Evolutionary conservation across 352 stramenopile species (phyloP).

Genomic region (Phytophthora pistaciae): DNA sequence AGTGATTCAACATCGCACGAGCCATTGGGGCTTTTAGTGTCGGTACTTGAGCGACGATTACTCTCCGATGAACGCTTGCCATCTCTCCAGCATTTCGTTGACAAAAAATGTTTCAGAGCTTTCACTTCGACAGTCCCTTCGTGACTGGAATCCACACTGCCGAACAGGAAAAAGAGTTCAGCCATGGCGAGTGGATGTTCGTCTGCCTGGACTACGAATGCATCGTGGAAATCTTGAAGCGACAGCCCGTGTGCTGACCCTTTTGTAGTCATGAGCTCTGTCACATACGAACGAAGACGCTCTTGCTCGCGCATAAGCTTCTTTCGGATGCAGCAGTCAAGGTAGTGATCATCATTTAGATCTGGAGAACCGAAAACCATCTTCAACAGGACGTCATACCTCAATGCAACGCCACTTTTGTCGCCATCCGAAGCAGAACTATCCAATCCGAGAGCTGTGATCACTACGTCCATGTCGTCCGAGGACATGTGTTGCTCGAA

Average conservation of each 20-base stretch:
- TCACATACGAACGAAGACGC: slow-evolving; percentile 17
- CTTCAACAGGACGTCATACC: slow-evolving; percentile 67
- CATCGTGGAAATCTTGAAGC: slow-evolving; percentile 26
- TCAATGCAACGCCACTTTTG: slow-evolving; percentile 11
- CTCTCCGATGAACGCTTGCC: background rate
- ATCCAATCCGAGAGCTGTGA: slow-evolving; percentile 20
- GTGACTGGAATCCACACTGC: slow-evolving; percentile 26
- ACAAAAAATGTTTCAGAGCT: slow-evolving; percentile 41
- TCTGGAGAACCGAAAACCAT: slow-evolving; percentile 54
- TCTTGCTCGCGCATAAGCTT: slow-evolving; percentile 34
- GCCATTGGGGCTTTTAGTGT: background rate
- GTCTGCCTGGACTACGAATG: slow-evolving; percentile 10
- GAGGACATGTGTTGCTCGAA: slow-evolving; percentile 56
- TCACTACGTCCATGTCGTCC: slow-evolving; percentile 45
- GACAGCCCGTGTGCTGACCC: slow-evolving; percentile 17
- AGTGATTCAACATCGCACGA: slow-evolving; percentile 11
- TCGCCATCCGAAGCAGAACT: background rate
- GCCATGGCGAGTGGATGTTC: slow-evolving; percentile 21
- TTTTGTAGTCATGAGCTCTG: slow-evolving; percentile 22
- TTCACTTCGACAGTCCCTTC: slow-evolving; percentile 32
- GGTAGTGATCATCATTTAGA: slow-evolving; percentile 35
- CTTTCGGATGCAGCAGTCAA: slow-evolving; percentile 14
- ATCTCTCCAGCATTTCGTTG: slow-evolving; percentile 28
- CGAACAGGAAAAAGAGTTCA: slow-evolving; percentile 56
- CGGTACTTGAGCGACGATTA: background rate